These are phyloP conservation scores for Penicillium ucsense DNA, from an alignment of 495 filamentous ascomycete genomes.

Conservation along the genomic window DNA sequence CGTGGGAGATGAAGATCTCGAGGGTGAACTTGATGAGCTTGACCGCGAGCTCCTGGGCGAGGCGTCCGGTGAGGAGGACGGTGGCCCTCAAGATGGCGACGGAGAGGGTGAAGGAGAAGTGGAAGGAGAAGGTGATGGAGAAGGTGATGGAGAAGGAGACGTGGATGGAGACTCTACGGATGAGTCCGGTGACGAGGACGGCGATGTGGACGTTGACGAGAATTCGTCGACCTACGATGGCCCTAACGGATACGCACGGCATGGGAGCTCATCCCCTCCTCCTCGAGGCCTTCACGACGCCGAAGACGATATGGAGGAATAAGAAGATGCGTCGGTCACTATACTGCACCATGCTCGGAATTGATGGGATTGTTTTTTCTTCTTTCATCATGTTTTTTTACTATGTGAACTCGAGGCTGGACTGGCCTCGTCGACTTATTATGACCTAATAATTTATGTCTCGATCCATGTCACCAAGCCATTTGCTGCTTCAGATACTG, in stretches of 20 bases:
- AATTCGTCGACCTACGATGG: constrained; percentile 35
- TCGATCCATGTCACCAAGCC: too few species aligned
- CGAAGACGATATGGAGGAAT: constrained; percentile 28
- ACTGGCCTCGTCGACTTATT: too few species aligned
- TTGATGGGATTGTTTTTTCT: neutral
- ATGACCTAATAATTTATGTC: too few species aligned
- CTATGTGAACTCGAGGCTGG: neutral
- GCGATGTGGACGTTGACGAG: constrained; percentile 31
- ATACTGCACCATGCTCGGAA: neutral
- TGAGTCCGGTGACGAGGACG: constrained; percentile 22
- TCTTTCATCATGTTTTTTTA: neutral
- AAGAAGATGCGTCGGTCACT: constrained; percentile 5
- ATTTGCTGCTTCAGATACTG: too few species aligned
- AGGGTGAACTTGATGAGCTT: constrained; percentile 41
- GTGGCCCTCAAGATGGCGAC: constrained; percentile 9
- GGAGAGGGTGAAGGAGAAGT: constrained; percentile 18
- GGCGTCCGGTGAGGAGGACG: constrained; percentile 35
- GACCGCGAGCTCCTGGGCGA: constrained; percentile 44
- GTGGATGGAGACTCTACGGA: constrained; percentile 24
- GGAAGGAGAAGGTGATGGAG: constrained; percentile 7
- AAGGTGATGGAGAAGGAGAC: constrained; percentile 13
- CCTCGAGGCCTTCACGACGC: constrained; percentile 12
- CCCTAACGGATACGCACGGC: constrained; percentile 29
- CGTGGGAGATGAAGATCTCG: constrained; percentile 22
- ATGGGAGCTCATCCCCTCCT: constrained; percentile 27